Evolutionary conservation across 768 basidiomycete genomes (phyloP), one percentile per base, ranked within the genome.

Genomic region (Mycena sanguinolenta): DNA sequence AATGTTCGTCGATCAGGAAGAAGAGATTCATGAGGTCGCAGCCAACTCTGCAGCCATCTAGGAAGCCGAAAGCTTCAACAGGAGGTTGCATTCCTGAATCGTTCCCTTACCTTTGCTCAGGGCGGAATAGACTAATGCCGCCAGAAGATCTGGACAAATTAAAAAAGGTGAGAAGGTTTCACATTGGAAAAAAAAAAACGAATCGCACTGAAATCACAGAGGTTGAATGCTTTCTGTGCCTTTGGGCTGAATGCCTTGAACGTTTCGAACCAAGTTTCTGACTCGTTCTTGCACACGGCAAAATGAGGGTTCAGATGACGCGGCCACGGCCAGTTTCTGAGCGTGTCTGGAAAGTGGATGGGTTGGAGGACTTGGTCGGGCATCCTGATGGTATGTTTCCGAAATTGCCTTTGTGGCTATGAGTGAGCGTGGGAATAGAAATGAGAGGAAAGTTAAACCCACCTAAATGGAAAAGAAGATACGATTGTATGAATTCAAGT

Each of bases 171-270:
- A n/a, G 32, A 34, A 34, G 6, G 10, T 10, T 34, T 10, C 44
- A 46, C 10, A 42, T 42, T 42, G 12, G 8, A 42, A 4, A 46
- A 17, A 46, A n/a, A 61, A 5, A 16, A 34, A 63, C 25, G 23
- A 39, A n/a, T 74, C 80, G 71, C 62, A 82, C 85, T 79, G 65
- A 85, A 83, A 65, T 86, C 80, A 71, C 85, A 75, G 10, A 32
- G 61, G 34, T 79, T 74, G 63, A 77, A 82, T 3, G 75, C 78
- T 9, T 58, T 34, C 65, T 78, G 77, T 3, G 77, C 69, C 49
- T 77, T 58, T 1, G 76, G 70, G 19, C 57, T 69, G 70, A 82
- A 80, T 0, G 76, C 60, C 10, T 71, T 28, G 74, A 79, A 79
- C 16, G 62, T 39, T 30, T 72, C 70, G 10, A 76, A 58, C 81